phyloP scores from a whole-genome alignment of 2,329 filamentous ascomycete genomes.

The Ophiostoma sp. region DNA sequence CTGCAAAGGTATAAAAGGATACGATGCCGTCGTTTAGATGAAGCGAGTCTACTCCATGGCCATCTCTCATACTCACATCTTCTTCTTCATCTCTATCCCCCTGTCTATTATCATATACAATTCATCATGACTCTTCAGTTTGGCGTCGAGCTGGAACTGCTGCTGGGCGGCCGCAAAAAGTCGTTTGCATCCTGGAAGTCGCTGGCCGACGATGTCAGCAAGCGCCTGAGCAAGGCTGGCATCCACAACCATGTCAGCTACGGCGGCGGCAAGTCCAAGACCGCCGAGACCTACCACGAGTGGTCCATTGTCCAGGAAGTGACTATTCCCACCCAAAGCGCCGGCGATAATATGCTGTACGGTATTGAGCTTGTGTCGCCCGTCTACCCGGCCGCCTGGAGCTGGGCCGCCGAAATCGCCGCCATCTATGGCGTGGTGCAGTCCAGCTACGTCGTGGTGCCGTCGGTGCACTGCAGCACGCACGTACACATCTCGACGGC shows the following conservation, averaged over 20 bases:
- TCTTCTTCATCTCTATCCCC: neutral
- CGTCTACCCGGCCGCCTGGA: constrained; percentile 30
- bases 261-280: constrained; percentile 23
- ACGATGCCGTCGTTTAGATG: neutral
- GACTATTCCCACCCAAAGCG: constrained; percentile 34
- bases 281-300: constrained; percentile 33
- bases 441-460: constrained; percentile 28
- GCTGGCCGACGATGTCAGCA: constrained; percentile 35
- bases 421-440: constrained; percentile 33
- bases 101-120: neutral
- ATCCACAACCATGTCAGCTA: constrained; percentile 35
- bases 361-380: constrained; percentile 33
- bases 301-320: constrained; percentile 38
- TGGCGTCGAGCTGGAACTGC: constrained; percentile 38
- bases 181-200: constrained; percentile 31
- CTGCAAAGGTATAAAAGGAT: neutral
- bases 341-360: constrained; percentile 32
- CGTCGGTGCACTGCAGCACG: constrained; percentile 34
- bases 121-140: constrained; percentile 30
- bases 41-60: neutral
- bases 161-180: constrained; percentile 34
- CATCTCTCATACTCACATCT: neutral
- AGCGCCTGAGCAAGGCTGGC: constrained; percentile 32
- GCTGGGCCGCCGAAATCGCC: constrained; percentile 32
- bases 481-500: constrained; percentile 36